phyloP scores from a whole-genome alignment of 257 asterid genomes.

The Solanum pimpinellifolium region DNA sequence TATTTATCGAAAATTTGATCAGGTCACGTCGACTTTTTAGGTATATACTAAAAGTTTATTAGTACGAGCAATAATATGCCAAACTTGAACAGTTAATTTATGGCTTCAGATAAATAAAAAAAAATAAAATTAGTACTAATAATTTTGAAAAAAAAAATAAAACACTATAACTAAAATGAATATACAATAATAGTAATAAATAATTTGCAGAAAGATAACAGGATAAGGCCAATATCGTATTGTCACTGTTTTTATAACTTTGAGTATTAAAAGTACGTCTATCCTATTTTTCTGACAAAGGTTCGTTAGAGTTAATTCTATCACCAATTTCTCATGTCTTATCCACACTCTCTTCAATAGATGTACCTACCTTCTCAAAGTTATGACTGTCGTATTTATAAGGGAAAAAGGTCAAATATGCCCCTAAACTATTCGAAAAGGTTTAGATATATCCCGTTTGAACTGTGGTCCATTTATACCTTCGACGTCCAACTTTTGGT shows the following conservation, averaged over 20 bases:
- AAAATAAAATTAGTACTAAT: no score
- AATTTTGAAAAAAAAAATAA: not conserved
- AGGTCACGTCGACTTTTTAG: not conserved
- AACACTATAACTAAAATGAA: not conserved
- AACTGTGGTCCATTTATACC: no score
- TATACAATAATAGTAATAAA: no score
- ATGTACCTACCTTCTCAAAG: not conserved
- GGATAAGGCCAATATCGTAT: not conserved
- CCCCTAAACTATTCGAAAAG: no score
- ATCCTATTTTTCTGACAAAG: not conserved
- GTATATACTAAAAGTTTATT: not conserved
- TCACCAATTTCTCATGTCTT: not conserved
- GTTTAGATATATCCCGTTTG: no score
- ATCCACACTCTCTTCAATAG: not conserved
- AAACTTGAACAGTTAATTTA: not conserved
- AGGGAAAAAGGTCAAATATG: no score
- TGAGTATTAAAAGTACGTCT: not conserved
- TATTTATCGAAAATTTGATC: not conserved
- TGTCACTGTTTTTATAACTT: not conserved
- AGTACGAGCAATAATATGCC: not conserved
- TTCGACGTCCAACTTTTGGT: no score
- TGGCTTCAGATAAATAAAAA: not conserved
- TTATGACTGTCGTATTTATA: no score
- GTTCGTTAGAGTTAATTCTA: not conserved
- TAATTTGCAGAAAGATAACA: not conserved